phyloP scores from a whole-genome alignment of 1,284 basidiomycete species.

The Kalmanozyma brasiliensis region DNA sequence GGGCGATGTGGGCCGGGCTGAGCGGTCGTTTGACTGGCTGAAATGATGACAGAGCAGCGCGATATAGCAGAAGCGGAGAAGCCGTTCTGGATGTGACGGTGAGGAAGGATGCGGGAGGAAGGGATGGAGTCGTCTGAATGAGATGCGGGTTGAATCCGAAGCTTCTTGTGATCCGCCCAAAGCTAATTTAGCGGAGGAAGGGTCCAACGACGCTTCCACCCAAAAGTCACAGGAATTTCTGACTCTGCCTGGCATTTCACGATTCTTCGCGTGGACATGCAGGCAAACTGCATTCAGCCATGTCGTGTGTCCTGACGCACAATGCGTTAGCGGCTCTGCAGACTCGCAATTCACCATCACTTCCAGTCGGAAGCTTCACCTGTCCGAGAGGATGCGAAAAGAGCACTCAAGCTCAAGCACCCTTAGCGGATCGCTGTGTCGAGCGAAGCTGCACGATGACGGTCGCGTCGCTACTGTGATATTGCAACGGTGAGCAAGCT shows the following conservation, averaged over 20 bases:
- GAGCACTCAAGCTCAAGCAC: too few relatives aligned
- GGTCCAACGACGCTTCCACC: conserved; percentile 3
- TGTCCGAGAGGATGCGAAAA: not conserved
- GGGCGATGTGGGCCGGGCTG: not conserved
- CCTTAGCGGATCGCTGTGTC: too few relatives aligned
- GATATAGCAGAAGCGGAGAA: too few relatives aligned
- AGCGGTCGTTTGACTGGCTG: too few relatives aligned
- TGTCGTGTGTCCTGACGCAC: conserved; percentile 14
- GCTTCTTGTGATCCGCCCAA: not conserved
- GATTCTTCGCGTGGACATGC: conserved; percentile 17
- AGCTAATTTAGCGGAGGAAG: not conserved
- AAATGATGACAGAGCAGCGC: too few relatives aligned
- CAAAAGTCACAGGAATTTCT: conserved; percentile 3
- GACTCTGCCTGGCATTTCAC: not conserved
- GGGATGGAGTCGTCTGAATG: conserved; percentile 4
- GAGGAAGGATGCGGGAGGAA: not conserved
- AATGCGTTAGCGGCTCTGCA: too few relatives aligned
- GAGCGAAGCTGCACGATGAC: conserved; percentile 1
- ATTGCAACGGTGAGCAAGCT: not conserved
- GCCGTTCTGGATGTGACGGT: too few relatives aligned
- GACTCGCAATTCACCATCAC: not conserved
- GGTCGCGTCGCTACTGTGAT: conserved; percentile 8
- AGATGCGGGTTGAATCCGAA: conserved; percentile 5
- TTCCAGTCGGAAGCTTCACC: conserved; percentile 6
- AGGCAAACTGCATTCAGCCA: not conserved